Evolutionary conservation across 208 protist genomes (phyloP).

Genomic region (Lotmaria passim): DNA sequence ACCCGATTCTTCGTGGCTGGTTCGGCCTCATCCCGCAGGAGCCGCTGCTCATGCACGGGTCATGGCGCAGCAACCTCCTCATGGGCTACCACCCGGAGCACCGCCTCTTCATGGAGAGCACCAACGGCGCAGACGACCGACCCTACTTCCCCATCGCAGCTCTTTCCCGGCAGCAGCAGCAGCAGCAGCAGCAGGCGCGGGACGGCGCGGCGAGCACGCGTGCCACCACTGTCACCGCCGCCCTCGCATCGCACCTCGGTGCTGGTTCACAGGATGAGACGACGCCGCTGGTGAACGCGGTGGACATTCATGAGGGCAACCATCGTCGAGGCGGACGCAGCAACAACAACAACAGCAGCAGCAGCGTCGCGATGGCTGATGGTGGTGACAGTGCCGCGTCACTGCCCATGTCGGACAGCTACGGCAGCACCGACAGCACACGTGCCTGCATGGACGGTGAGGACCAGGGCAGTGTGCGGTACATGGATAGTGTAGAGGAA

Average conservation of each 20-base stretch:
- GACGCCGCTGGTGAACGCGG: not conserved
- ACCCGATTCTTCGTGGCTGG: constrained; percentile 89
- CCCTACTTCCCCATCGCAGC: constrained; percentile 6
- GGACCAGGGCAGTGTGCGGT: not conserved
- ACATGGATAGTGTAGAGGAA: constrained; percentile 16
- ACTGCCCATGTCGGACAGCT: constrained; percentile 15
- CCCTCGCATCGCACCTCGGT: not conserved
- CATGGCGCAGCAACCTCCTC: constrained; percentile 94
- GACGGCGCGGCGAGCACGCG: not conserved
- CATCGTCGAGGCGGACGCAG: not conserved
- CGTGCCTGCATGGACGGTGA: constrained; percentile 11
- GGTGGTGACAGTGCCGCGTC: constrained; percentile 3
- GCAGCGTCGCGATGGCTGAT: too few species aligned
- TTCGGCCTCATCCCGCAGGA: constrained; percentile 98
- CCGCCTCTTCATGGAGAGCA: constrained; percentile 19
- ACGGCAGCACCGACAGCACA: constrained; percentile 25
- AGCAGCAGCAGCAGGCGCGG: not conserved
- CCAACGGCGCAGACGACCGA: constrained; percentile 18
- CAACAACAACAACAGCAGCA: not conserved
- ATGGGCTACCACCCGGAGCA: constrained; percentile 40
- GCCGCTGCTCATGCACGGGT: constrained; percentile 93
- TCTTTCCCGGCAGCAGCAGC: constrained; percentile 12
- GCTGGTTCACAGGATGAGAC: not conserved
- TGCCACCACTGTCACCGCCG: not conserved
- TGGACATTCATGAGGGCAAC: not conserved